Evolutionary conservation across 192 early-diverging fungal species (phyloP), one percentile per base, ranked within the genome.

Genomic region (Diversispora eburnea): DNA sequence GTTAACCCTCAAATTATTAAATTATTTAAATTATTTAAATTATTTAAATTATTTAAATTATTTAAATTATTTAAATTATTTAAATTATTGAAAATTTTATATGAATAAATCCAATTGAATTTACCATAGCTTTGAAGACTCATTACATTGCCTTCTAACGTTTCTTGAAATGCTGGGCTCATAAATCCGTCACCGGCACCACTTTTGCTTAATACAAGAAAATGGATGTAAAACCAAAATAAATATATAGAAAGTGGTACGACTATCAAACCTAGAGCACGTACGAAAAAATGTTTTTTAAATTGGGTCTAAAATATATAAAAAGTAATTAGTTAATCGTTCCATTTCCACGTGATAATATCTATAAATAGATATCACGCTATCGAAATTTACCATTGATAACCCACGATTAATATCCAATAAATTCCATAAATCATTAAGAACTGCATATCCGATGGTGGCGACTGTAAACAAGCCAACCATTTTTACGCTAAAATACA

Each of bases 141-240:
- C 72, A 96, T 86, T 19, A 86, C 82, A 81, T 88, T 95, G 54
- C 95, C 95, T 19, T 80, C 72, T 9, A 97, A 83, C 17, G 87
- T 88, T 22, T 90, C 91, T 71, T 99, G 94, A 84, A 99, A 99
- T 60, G 84, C 82, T 22, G 93, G 83, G 25, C 88, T 91, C 92
- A 98, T 94, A 81, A 96, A 97, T 47, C 87, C 87, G 83, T 99
- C 97, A 55, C 97, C 97, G 33, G 95, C 89, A 8, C 97, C 97
- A 74, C 85, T 85, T 72, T 85, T 85, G 25, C 83, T 87, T 62
- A 99, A 81, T 41, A 96, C 80, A 8, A 83, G 84, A 87, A 99
- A 99, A 77, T 99, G 97, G 51, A 99, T 78, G 78, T 90, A 93
- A 80, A 99, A 99, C 85, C 91, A 94, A 33, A 87, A 86, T 25